Evolutionary conservation across 371 early-diverging fungal genomes (phyloP), one percentile per base, ranked within the genome.

Genomic region (Blakeslea trispora): DNA sequence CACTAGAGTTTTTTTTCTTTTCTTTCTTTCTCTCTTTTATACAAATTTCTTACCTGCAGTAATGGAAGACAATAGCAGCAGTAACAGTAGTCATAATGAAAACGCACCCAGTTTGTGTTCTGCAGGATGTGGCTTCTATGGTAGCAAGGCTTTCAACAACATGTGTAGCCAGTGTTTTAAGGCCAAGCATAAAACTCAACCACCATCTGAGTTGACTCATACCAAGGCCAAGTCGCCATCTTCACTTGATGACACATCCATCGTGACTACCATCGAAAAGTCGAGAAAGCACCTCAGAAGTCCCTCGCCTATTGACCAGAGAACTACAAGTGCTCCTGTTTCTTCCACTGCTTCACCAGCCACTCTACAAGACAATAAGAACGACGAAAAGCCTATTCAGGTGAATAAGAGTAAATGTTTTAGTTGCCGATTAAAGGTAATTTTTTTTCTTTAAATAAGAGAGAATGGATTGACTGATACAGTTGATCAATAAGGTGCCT

Each of bases 81-180:
- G 11, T 47, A 55, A 69, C 53, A 67, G 11, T 1, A 37, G 11
- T 47, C 53, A 69, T 50, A 67, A 75, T 43, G 76, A 81, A 61
- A 37, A 59, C 52, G 55, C 72, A 45, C 77, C 83, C 45, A 65
- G 69, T 63, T 77, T 80, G 53, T 88, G 88, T 66, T 76, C 81
- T 50, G 83, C 81, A 53, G 84, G 84, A 56, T 88, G 88, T 55
- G 86, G 86, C 13, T 86, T 88, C 59, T 88, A 84, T 58, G 86
- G 75, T 28, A 79, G 62, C 55, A 71, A 71, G 52, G 79, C 87
- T 51, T 86, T 84, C 62, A 86, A 89, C 61, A 79, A 87, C 64
- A 85, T 91, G 86, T 92, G 92, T 69, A 90, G 90, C 7, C 89
- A 90, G 63, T 92, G 92, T 72, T 91, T 82, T 75, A 86, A 85